Evolutionary conservation across 192 early-diverging fungal species (phyloP).

Genomic region (Coemansia asiatica): DNA sequence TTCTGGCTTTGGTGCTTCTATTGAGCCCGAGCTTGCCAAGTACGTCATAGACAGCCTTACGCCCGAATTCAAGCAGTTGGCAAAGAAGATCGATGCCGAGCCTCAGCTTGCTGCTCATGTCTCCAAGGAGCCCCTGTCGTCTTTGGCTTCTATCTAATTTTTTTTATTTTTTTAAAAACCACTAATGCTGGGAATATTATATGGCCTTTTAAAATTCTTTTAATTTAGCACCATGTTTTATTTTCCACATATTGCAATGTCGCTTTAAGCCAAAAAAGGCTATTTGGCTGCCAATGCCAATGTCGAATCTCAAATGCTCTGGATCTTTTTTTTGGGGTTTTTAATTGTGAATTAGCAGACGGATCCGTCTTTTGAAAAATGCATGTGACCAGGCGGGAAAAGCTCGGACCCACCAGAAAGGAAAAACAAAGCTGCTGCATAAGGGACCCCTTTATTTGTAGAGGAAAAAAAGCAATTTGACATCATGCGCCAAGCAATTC

Average conservation of each 20-base stretch:
- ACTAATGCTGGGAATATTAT: no score
- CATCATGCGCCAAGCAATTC: no score
- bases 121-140: background rate
- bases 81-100: background rate
- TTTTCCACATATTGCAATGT: no score
- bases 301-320: no score
- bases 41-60: conserved; percentile 1
- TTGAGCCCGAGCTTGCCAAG: background rate
- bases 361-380: background rate
- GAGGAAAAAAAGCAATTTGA: no score
- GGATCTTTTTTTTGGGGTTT: no score
- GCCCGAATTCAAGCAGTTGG: conserved; percentile 7
- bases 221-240: background rate
- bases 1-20: background rate
- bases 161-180: no score
- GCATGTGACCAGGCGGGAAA: conserved; percentile 3
- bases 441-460: background rate
- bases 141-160: background rate
- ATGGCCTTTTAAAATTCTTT: no score
- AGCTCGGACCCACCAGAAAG: conserved; percentile 1
- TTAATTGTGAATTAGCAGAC: no score
- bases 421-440: background rate
- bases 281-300: background rate
- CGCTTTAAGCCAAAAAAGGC: no score
- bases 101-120: background rate